phyloP scores from a whole-genome alignment of 1,284 basidiomycete genomes.

The Trichosporon sp. region DNA sequence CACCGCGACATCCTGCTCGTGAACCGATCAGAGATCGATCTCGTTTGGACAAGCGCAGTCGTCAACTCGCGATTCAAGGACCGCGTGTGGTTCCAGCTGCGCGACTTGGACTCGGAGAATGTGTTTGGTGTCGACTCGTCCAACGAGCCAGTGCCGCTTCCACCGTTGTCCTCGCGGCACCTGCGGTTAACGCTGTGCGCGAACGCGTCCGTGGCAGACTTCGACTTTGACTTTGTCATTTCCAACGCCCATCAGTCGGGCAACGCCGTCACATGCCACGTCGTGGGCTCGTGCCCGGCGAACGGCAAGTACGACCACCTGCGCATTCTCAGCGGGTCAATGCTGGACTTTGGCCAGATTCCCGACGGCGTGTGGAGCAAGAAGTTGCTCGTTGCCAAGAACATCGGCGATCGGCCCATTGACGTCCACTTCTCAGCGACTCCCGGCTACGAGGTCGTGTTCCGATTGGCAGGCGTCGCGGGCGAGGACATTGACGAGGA shows the following conservation, averaged over 20 bases:
- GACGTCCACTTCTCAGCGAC: conserved; percentile 52
- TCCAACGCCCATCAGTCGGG: conserved; percentile 43
- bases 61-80: conserved; percentile 40
- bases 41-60: conserved; percentile 42
- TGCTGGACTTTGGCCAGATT: conserved; percentile 53
- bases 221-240: conserved; percentile 46
- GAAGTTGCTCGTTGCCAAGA: conserved; percentile 52
- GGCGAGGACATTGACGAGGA: conserved; percentile 47
- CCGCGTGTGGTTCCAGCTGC: conserved; percentile 44
- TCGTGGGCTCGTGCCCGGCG: conserved; percentile 34
- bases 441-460: conserved; percentile 51
- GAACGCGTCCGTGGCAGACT: conserved; percentile 30
- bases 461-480: conserved; percentile 50
- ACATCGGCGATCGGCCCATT: conserved; percentile 49
- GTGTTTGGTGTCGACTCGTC: conserved; percentile 46
- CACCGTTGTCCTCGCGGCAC: conserved; percentile 42
- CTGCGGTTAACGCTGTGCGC: conserved; percentile 37
- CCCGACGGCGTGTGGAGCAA: conserved; percentile 52
- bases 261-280: conserved; percentile 41
- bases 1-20: conserved; percentile 45
- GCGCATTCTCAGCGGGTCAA: conserved; percentile 49
- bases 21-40: conserved; percentile 46
- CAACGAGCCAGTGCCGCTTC: conserved; percentile 40
- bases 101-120: conserved; percentile 47
- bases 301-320: conserved; percentile 48